Percentiles rank a stretch among this genome's conserved stretches.
Evolutionary conservation across 805 yeast genomes (phyloP).

Genomic region (Saccharomyces kudriavzevii): DNA sequence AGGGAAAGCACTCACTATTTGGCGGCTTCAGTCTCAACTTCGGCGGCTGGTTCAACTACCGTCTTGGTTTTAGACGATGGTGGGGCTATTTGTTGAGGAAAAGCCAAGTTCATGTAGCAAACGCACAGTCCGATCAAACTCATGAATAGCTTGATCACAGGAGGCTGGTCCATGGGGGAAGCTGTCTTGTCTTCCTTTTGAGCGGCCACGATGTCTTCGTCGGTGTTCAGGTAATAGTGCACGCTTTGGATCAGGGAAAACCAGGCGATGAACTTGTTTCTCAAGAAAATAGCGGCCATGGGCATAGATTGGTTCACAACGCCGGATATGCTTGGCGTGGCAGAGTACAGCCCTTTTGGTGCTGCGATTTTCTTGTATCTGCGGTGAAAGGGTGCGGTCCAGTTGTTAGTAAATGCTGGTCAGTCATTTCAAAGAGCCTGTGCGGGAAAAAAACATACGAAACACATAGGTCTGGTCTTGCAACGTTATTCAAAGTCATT

Average conservation of each 20-base stretch:
- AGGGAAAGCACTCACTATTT: background rate
- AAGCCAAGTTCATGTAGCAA: constrained; percentile 46
- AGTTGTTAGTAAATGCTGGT: constrained; percentile 12
- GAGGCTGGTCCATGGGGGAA: constrained; percentile 35
- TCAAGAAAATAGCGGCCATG: constrained; percentile 63
- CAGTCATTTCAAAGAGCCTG: background rate
- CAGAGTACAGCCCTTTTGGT: constrained; percentile 38
- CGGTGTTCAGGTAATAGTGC: constrained; percentile 27
- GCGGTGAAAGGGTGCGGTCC: background rate
- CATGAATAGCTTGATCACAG: constrained; percentile 34
- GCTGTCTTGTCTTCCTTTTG: constrained; percentile 25
- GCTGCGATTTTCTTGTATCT: constrained; percentile 42
- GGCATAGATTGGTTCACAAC: constrained; percentile 47
- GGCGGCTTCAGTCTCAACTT: background rate
- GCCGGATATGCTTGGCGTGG: constrained; percentile 35
- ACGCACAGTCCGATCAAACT: constrained; percentile 42
- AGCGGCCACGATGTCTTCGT: constrained; percentile 25
- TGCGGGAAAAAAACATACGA: constrained; percentile 14
- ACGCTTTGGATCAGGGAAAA: constrained; percentile 44
- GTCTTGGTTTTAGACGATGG: constrained; percentile 1
- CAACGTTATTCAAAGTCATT: constrained; percentile 25
- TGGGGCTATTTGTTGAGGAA: constrained; percentile 29
- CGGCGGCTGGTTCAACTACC: background rate
- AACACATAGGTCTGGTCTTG: constrained; percentile 33
- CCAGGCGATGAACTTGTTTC: constrained; percentile 39